Evolutionary conservation across 2,329 filamentous ascomycete genomes (phyloP), one percentile per base, ranked within the genome.

Genomic region (Talaromyces piceae): DNA sequence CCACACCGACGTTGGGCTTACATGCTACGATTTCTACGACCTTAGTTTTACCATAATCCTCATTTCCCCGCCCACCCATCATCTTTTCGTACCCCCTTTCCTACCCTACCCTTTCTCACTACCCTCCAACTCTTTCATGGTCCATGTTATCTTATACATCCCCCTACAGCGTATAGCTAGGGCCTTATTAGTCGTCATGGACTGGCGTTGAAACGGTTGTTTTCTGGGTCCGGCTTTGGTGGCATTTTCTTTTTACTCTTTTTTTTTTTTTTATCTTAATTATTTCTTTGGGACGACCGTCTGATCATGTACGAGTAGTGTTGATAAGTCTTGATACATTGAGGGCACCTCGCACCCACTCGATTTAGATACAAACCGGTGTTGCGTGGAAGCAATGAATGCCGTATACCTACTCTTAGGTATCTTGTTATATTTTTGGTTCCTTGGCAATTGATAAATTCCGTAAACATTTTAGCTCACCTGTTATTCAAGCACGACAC

Each of bases 1-100:
- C 18, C 31, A 27, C 46, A 18, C n/a, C 23, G 6, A 7, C 22
- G 33, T 27, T 6, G 41, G 37, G 11, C n/a, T 13, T 47, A 50
- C 49, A 25, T 39, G 46, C 13, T 12, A 47, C 46, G 49, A 44
- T 46, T 53, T 49, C 52, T 49, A 45, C 37, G 27, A 49, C 44
- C 27, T 47, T 33, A 31, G n/a, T 55, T 46, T 39, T 11, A 18
- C 23, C 49, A 7, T 27, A 26, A 39, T 45, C 30, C 37, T 44
- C 22, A 12, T 20, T 31, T 37, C 45, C 25, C n/a, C 28, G 26
- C 25, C 37, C 43, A 37, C 26, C 45, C 11, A 20, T 41, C 6
- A n/a, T 28, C 43, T 23, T 16, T 43, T 45, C 37, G 25, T 20
- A 45, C 28, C n/a, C 41, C n/a, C n/a, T n/a, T 22, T 49, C 12